Evolutionary conservation across 164 flowering plant species (phyloP), one percentile per base, ranked within the genome.

Genomic region (Nymphaea thermarum): DNA sequence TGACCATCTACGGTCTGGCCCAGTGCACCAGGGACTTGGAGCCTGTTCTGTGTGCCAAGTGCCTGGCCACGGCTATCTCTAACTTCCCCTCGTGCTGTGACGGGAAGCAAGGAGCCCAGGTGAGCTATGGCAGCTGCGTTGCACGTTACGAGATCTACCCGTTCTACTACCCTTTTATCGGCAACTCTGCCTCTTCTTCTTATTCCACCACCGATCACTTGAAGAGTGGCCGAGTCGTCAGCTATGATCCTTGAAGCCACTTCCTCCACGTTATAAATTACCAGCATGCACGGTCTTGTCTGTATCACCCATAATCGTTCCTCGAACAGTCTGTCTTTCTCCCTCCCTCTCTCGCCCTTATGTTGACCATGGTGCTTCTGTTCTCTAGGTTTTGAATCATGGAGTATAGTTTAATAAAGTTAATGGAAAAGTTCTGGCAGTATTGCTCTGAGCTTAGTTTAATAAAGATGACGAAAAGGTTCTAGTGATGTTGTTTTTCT

Each of bases 21-120:
- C 73, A 71, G 62, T 71, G 73, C 64, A 71, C 63, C 16, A 45
- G 68, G n/a, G 68, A 71, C 65, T 18, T 71, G 18, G 44, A 63
- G 1, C 44, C 15, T 6, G 45, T 65, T 36, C 44, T 25, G 3
- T 71, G 73, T 18, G 68, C 65, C 3, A 67, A 71, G 63, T 71
- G 73, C 44, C 60, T 65, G 73, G 64, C 73, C 16, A 71, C 47
- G 5, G 73, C 73, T 0, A 61, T 65, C n/a, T 47, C 68, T 11
- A 65, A 60, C 45, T 65, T 59, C 44, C 65, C 64, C 15, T 59
- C 60, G 16, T 65, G 42, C 60, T 71, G 68, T 59, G 41, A 60
- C 25, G 25, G 45, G 10, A 65, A 16, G 57, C 25, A 57, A 25
- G 73, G 73, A 4, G 65, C 60, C 44, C 73, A 42, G 59, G 68